A percentile compares a stretch with the other conserved stretches of the same genome.
Evolutionary conservation across 1,284 basidiomycete species (phyloP).

Genomic region (Melampsora larici-populina): DNA sequence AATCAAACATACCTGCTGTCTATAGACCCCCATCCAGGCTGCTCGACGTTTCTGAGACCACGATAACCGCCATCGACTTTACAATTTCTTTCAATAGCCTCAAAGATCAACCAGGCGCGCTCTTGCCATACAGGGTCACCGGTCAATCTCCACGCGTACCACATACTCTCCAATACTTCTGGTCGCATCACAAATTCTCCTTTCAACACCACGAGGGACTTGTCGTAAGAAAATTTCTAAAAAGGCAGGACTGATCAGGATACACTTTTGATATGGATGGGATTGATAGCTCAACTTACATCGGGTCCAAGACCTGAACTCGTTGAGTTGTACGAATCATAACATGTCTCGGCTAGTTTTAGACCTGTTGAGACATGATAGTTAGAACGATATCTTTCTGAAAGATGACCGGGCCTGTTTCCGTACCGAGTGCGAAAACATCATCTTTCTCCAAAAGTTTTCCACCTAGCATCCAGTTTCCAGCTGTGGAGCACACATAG

Average conservation of each 20-base stretch:
- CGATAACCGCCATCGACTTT: constrained; percentile 14
- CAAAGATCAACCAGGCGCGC: constrained; percentile 30
- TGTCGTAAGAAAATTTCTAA: neutral
- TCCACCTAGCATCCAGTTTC: constrained; percentile 40
- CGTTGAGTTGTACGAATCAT: constrained; percentile 11
- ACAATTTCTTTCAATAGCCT: constrained; percentile 28
- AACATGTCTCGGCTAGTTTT: constrained; percentile 36
- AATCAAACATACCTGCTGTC: constrained; percentile 11
- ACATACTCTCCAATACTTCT: constrained; percentile 68
- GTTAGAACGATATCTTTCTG: neutral
- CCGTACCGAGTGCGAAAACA: constrained; percentile 20
- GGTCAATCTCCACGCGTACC: constrained; percentile 68
- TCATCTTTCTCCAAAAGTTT: constrained; percentile 26
- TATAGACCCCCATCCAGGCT: neutral
- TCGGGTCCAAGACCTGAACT: constrained; percentile 1
- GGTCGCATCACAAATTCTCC: neutral
- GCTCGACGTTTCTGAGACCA: neutral
- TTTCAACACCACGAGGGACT: neutral
- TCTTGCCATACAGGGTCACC: constrained; percentile 63
- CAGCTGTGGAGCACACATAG: constrained; percentile 5
- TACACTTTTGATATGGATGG: too few species aligned
- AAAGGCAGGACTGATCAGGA: too few species aligned
- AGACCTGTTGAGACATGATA: constrained; percentile 7
- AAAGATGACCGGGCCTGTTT: neutral
- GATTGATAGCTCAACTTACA: constrained; percentile 1